Percentiles rank a stretch among this genome's conserved stretches.
Conservation (phyloP, 2,329 filamentous ascomycete genomes). For the Acrocalymma vagum region DNA sequence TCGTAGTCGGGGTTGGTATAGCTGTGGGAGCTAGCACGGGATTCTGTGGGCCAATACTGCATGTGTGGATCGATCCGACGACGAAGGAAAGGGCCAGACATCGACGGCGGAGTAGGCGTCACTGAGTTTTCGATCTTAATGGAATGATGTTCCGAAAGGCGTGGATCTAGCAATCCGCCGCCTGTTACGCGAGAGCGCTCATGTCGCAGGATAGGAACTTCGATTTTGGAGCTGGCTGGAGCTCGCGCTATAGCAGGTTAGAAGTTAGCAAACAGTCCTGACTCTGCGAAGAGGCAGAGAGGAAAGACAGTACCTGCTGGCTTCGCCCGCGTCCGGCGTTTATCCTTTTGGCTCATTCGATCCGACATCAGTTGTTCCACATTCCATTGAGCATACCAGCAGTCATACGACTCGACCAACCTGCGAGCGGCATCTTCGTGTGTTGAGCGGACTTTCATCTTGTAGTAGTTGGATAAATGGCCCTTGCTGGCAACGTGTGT, state of each 20-base stretch:
- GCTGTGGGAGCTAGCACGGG: conserved; percentile 45
- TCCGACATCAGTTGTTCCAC: conserved; percentile 79
- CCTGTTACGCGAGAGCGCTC: conserved; percentile 29
- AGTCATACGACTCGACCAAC: conserved; percentile 73
- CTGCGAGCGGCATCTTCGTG: conserved; percentile 71
- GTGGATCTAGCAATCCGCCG: conserved; percentile 43
- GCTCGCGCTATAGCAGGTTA: conserved; percentile 29
- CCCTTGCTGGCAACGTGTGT: conserved; percentile 93
- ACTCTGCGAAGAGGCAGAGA: conserved; percentile 5
- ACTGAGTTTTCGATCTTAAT: conserved; percentile 44
- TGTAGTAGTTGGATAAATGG: conserved; percentile 87
- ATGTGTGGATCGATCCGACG: conserved; percentile 42
- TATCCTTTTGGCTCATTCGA: conserved; percentile 78
- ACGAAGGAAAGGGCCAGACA: conserved; percentile 36
- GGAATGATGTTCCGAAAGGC: conserved; percentile 44
- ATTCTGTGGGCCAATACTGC: conserved; percentile 47
- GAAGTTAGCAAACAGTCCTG: conserved; percentile 26
- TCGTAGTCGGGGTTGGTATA: conserved; percentile 48
- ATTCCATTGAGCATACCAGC: conserved; percentile 78
- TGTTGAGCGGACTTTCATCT: conserved; percentile 76
- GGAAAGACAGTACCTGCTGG: conserved; percentile 35
- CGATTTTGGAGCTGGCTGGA: conserved; percentile 27
- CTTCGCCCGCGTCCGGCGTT: conserved; percentile 62
- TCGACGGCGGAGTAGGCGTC: conserved; percentile 36
- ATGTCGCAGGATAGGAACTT: conserved; percentile 34